These are phyloP conservation scores for Fibroporia radiculosa DNA, from an alignment of 768 basidiomycete species.

Conservation along the genomic window DNA sequence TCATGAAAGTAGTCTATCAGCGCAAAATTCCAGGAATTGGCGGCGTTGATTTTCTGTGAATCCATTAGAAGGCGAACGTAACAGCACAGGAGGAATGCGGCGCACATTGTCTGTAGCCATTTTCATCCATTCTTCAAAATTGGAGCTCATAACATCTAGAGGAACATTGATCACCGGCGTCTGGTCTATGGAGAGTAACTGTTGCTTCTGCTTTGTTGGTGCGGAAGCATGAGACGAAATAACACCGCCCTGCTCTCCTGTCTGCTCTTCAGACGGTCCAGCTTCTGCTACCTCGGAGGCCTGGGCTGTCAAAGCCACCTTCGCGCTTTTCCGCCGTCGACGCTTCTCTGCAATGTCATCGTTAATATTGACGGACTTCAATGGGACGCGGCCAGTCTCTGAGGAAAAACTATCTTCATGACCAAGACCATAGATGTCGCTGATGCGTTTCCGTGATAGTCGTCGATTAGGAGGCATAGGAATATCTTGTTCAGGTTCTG, in stretches of 20 bases:
- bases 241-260: slow-evolving; percentile 31
- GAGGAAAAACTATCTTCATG: slow-evolving; percentile 32
- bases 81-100: neutral
- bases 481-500: slow-evolving; percentile 16
- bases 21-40: slow-evolving; percentile 96
- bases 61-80: slow-evolving; percentile 1
- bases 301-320: slow-evolving; percentile 34
- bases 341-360: slow-evolving; percentile 88
- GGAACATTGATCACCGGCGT: slow-evolving; percentile 54
- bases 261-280: slow-evolving; percentile 42
- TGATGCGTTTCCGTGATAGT: slow-evolving; percentile 41
- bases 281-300: slow-evolving; percentile 42
- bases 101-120: slow-evolving; percentile 95
- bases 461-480: slow-evolving; percentile 13
- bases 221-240: slow-evolving; percentile 31
- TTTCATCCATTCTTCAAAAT: slow-evolving; percentile 99
- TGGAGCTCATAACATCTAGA: slow-evolving; percentile 82
- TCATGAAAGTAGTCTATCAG: slow-evolving; percentile 99
- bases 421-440: slow-evolving; percentile 46
- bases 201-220: slow-evolving; percentile 46
- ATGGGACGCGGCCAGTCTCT: slow-evolving; percentile 24
- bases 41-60: slow-evolving; percentile 92
- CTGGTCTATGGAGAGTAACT: slow-evolving; percentile 52
- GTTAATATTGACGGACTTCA: slow-evolving; percentile 49
- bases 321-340: slow-evolving; percentile 71